Base-by-base conservation (phyloP, 2,329 filamentous ascomycete species). In the Cordyceps fumosorosea region DNA sequence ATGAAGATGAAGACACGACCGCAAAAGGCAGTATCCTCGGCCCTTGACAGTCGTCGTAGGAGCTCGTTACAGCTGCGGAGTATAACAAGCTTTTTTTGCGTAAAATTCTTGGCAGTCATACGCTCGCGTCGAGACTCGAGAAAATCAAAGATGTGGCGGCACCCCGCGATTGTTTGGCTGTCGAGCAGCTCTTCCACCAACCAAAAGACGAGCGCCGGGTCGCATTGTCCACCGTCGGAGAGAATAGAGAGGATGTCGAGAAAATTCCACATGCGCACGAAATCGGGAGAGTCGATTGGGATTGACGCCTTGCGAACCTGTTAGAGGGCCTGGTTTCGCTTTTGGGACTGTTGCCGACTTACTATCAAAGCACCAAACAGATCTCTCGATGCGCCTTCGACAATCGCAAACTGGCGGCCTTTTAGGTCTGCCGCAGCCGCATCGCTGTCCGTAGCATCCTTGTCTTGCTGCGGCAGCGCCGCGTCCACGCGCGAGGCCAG, bases 1-100 rank as follows among this genome's bases (percentile, higher is more conserved):
- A 99, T 85, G 75, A 97, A 99, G 66, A 99, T 97, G 75, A 98
- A 98, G 29, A 99, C 95, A 45, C 95, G 85, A 18, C 95, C 95
- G 71, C 95, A 99, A 72, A 99, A 99, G 0, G 96, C 92, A 0
- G 95, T 96, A 74, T 99, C 95, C 73, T 98, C 93, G 4, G 95
- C 93, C 62, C 95, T 86, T n/a, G 95, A 98, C 2, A 99, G 81
- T 52, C 95, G 85, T 42, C 93, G 87, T n/a, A 99, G 80, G 18
- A 99, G 81, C 76, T 98, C 95, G 74, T 98, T 99, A 76, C 95
- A 99, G 64, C 89, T 90, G 69, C 95, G 84, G n/a, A 99, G 78
- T 66, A 98, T 95, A 62, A 96, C 87, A 48, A 98, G 78, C 63
- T 91, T 89, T 74, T 96, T 97, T 71, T 89, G 88, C 69, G 87